phyloP scores from a whole-genome alignment of 352 stramenopile species.

The Phytopythium mirpurense region DNA sequence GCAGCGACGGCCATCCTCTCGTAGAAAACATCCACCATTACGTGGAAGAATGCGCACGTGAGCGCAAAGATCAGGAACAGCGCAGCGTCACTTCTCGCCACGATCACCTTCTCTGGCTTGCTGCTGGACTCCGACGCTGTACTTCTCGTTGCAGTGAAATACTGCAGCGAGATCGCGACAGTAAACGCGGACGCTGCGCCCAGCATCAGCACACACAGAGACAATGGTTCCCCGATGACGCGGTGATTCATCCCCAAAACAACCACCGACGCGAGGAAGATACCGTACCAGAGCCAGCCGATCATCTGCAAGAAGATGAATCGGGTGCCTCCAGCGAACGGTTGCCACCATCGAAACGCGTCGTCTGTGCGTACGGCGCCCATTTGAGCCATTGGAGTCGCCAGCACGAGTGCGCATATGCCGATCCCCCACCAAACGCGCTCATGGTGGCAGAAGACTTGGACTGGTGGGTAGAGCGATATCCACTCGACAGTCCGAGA shows the following conservation, averaged over 20 bases:
- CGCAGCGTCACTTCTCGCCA: slow-evolving; percentile 22
- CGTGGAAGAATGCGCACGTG: slow-evolving; percentile 28
- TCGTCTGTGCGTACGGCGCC: slow-evolving; percentile 24
- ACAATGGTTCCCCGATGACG: slow-evolving; percentile 17
- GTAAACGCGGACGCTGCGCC: slow-evolving; percentile 20
- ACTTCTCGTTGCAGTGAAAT: slow-evolving; percentile 18
- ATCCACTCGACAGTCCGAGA: slow-evolving; percentile 3
- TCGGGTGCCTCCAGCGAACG: slow-evolving; percentile 47
- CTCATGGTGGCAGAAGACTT: slow-evolving; percentile 20
- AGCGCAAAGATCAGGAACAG: slow-evolving; percentile 38
- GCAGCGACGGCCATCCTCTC: slow-evolving; percentile 12
- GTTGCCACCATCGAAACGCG: slow-evolving; percentile 40
- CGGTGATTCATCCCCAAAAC: slow-evolving; percentile 36
- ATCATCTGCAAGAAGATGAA: slow-evolving; percentile 58
- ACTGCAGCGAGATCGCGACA: slow-evolving; percentile 28
- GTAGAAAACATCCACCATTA: slow-evolving; percentile 33
- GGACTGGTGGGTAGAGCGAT: slow-evolving; percentile 3
- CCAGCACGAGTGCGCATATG: slow-evolving; percentile 26
- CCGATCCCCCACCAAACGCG: slow-evolving; percentile 34
- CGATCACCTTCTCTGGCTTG: background rate
- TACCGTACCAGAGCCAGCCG: slow-evolving; percentile 53
- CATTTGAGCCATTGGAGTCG: slow-evolving; percentile 32
- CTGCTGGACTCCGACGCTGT: background rate
- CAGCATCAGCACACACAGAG: slow-evolving; percentile 27
- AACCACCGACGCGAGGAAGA: slow-evolving; percentile 34